Conservation (phyloP, 352 stramenopile species). For the Blastocystis sp. region DNA sequence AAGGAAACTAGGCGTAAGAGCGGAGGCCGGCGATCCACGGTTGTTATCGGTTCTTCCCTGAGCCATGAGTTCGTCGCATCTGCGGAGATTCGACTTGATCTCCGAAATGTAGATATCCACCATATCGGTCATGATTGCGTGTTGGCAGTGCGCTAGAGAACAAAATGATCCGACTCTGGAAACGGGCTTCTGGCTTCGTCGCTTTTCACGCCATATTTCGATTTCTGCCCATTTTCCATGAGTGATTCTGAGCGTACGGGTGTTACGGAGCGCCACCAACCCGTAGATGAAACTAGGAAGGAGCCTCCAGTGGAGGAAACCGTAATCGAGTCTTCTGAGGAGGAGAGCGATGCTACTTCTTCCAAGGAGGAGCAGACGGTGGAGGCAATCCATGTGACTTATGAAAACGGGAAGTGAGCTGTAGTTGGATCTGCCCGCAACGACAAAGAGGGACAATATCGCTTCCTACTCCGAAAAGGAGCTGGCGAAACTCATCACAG, state of each 20-base stretch:
- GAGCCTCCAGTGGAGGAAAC: constrained; percentile 1
- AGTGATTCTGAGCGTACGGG: constrained; percentile 4
- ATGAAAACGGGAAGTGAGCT: not conserved
- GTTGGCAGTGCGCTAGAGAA: not conserved
- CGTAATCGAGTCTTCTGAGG: constrained; percentile 5
- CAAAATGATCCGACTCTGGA: not conserved
- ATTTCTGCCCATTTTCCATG: constrained; percentile 30
- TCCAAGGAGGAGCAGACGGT: not conserved
- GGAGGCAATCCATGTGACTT: not conserved
- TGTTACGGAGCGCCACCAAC: not conserved
- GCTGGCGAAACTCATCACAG: constrained; percentile 39
- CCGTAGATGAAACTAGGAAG: constrained; percentile 21
- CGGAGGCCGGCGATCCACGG: not conserved
- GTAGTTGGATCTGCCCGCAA: constrained; percentile 38
- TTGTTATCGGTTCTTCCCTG: constrained; percentile 62
- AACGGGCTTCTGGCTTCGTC: constrained; percentile 24
- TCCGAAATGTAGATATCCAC: constrained; percentile 67
- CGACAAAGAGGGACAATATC: constrained; percentile 30
- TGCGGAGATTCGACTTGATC: constrained; percentile 58
- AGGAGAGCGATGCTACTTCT: not conserved
- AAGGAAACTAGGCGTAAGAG: constrained; percentile 49
- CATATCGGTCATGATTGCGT: constrained; percentile 59
- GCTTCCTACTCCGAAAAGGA: constrained; percentile 36
- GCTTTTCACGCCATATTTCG: not conserved
- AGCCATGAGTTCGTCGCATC: constrained; percentile 52